Conservation (phyloP, 169 alveolate genomes). For the Plasmodium inui region DNA sequence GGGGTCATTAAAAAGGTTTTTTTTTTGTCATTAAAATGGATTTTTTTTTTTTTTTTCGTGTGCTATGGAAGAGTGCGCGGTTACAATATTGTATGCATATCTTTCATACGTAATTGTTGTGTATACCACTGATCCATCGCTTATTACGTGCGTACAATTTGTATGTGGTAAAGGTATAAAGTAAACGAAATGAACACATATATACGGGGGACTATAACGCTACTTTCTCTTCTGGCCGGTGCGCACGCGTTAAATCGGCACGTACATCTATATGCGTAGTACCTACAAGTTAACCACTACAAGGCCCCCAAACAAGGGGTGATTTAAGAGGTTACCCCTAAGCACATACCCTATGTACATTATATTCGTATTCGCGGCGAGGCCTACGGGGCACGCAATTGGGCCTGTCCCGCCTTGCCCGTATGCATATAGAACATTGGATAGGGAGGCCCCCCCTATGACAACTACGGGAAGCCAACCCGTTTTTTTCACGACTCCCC, state of each 20-base stretch:
- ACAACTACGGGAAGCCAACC: not conserved
- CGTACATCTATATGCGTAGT: not conserved
- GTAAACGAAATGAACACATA: not conserved
- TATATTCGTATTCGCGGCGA: not conserved
- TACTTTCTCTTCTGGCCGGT: not conserved
- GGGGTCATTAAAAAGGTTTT: not conserved
- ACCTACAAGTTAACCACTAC: not conserved
- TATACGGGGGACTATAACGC: not conserved
- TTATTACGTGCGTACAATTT: not conserved
- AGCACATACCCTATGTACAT: too few relatives aligned
- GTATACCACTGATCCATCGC: not conserved
- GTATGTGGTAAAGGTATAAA: not conserved
- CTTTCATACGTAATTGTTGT: not conserved
- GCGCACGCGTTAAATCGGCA: not conserved
- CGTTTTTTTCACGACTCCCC: not conserved
- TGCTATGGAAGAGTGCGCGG: not conserved
- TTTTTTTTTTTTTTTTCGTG: not conserved
- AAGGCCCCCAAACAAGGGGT: not conserved
- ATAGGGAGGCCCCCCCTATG: not conserved
- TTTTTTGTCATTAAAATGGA: not conserved
- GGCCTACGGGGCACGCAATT: not conserved
- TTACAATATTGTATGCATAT: not conserved
- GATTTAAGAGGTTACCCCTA: constrained; percentile 24
- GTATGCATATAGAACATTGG: not conserved
- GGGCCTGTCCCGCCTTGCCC: not conserved